These are phyloP conservation scores for Corchorus olitorius DNA, from an alignment of 345 rosid species.

Conservation along the genomic window DNA sequence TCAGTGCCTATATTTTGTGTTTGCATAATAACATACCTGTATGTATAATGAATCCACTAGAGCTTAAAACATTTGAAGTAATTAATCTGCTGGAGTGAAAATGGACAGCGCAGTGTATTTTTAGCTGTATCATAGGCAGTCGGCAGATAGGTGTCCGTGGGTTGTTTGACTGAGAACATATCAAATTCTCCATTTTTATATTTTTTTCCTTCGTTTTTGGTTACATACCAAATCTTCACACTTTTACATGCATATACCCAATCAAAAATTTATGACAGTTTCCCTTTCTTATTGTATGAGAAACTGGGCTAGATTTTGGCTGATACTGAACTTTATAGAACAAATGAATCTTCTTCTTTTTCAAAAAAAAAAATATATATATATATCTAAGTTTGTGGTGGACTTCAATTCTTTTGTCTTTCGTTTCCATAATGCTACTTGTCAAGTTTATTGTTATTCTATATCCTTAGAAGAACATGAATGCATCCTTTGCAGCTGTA, in stretches of 20 bases:
- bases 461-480: background rate
- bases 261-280: background rate
- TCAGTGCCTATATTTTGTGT: background rate
- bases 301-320: constrained; percentile 1
- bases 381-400: background rate
- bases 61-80: background rate
- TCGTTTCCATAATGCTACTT: constrained; percentile 10
- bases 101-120: background rate
- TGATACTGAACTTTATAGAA: constrained; percentile 4
- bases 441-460: background rate
- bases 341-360: background rate
- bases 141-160: background rate
- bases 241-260: background rate
- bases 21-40: background rate
- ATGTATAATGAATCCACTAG: background rate
- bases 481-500: background rate
- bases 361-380: background rate
- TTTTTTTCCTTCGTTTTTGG: background rate
- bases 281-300: constrained; percentile 9
- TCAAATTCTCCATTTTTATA: background rate
- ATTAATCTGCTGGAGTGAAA: background rate
- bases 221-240: background rate
- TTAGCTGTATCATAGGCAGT: background rate
- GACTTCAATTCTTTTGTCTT: constrained; percentile 1
- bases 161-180: background rate